phyloP scores from a whole-genome alignment of 2,329 filamentous ascomycete species.

The Myriosclerotinia curreyana region DNA sequence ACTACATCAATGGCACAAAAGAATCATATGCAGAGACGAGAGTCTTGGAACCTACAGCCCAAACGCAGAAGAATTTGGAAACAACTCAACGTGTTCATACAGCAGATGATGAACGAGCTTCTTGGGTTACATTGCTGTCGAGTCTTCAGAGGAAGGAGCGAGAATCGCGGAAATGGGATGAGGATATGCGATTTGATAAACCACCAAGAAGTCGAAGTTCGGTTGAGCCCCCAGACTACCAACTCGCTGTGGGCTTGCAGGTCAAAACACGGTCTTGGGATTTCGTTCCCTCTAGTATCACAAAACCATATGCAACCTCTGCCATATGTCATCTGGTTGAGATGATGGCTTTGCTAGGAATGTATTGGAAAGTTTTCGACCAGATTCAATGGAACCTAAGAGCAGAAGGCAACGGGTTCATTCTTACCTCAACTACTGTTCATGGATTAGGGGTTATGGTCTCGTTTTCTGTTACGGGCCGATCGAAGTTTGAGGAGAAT shows the following conservation, averaged over 20 bases:
- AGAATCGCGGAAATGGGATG: constrained; percentile 47
- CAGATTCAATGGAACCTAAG: constrained; percentile 49
- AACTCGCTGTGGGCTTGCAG: constrained; percentile 36
- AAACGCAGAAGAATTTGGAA: constrained; percentile 23
- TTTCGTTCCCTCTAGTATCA: constrained; percentile 41
- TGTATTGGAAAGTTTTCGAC: constrained; percentile 60
- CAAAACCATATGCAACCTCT: constrained; percentile 40
- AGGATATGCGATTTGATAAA: not conserved
- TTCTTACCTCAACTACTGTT: constrained; percentile 39
- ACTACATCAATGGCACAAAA: constrained; percentile 33
- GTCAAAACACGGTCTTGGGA: constrained; percentile 42
- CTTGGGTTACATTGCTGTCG: constrained; percentile 52
- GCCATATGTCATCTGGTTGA: constrained; percentile 41
- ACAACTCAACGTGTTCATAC: constrained; percentile 45
- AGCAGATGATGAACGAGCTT: constrained; percentile 55
- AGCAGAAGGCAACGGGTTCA: constrained; percentile 42
- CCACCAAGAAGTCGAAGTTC: constrained; percentile 20
- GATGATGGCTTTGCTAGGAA: constrained; percentile 42
- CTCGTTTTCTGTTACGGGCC: constrained; percentile 51
- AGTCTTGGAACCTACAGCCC: constrained; percentile 23
- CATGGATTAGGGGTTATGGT: constrained; percentile 54
- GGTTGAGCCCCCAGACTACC: constrained; percentile 26
- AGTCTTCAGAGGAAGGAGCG: constrained; percentile 51
- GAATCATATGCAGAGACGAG: constrained; percentile 32
- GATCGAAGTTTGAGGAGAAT: constrained; percentile 48